Percentiles rank a stretch among this genome's conserved stretches.
Evolutionary conservation across 2,329 filamentous ascomycete genomes (phyloP).

Genomic region (Diaporthe ampelina): DNA sequence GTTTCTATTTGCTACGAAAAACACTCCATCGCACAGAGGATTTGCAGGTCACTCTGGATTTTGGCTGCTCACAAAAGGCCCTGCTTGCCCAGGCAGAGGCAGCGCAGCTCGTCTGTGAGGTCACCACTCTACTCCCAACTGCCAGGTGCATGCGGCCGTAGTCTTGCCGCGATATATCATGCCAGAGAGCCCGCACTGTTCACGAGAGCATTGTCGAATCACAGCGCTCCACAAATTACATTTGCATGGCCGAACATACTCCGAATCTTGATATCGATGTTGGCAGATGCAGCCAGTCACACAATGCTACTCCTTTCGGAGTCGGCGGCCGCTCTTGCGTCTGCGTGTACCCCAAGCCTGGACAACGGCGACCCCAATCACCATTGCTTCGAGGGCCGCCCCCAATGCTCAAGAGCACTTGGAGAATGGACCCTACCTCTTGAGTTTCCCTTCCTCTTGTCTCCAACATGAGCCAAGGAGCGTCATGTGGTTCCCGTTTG

Average conservation of each 20-base stretch:
- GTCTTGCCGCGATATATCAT: conserved; percentile 36
- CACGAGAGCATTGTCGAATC: conserved; percentile 14
- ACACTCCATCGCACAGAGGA: not conserved
- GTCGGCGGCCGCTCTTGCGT: conserved; percentile 23
- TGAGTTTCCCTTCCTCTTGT: not conserved
- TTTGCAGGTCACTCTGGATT: too few species aligned
- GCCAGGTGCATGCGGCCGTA: conserved; percentile 1
- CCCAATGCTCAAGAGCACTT: conserved; percentile 22
- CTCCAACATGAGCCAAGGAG: conserved; percentile 34
- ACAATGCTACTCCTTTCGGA: conserved; percentile 8
- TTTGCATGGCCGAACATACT: conserved; percentile 27
- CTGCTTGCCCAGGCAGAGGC: not conserved
- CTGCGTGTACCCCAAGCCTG: conserved; percentile 11
- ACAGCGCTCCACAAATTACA: conserved; percentile 27
- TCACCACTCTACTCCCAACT: not conserved
- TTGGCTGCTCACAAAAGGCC: too few species aligned
- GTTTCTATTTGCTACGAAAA: conserved; percentile 24
- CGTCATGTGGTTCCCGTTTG: conserved; percentile 32
- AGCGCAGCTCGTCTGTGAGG: conserved; percentile 18
- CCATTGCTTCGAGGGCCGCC: not conserved
- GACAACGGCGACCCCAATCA: conserved; percentile 1
- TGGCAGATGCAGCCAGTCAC: conserved; percentile 19
- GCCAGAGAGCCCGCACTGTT: conserved; percentile 1
- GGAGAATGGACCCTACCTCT: not conserved
- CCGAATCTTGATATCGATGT: conserved; percentile 31